These are phyloP conservation scores for Lactifluus subvellereus DNA, from an alignment of 768 basidiomycete genomes.

Conservation along the genomic window DNA sequence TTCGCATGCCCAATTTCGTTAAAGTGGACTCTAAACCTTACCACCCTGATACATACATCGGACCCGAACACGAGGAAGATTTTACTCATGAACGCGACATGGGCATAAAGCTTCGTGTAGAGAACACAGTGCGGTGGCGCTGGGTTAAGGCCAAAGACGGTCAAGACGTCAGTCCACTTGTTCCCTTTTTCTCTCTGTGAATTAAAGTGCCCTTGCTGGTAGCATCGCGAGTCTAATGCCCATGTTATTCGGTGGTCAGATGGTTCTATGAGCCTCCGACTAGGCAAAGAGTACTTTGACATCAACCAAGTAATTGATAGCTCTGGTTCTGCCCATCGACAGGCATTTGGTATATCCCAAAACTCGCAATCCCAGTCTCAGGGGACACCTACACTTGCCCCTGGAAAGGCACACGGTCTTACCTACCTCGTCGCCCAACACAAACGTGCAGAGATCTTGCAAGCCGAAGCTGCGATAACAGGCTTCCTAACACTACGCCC, in stretches of 20 bases:
- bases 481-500: conserved; percentile 82
- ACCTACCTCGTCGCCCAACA: conserved; percentile 89
- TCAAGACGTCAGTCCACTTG: conserved; percentile 57
- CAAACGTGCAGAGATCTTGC: conserved; percentile 79
- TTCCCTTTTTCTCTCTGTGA: neutral
- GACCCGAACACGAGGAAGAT: conserved; percentile 73
- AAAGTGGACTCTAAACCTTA: conserved; percentile 87
- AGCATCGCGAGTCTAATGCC: conserved; percentile 86
- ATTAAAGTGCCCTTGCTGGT: conserved; percentile 2
- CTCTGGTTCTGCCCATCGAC: conserved; percentile 59
- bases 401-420: conserved; percentile 59
- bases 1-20: conserved; percentile 91
- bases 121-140: conserved; percentile 93
- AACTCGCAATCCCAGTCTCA: conserved; percentile 38
- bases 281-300: conserved; percentile 94
- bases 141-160: conserved; percentile 79
- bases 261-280: conserved; percentile 79
- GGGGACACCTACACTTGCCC: conserved; percentile 15
- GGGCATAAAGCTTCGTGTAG: conserved; percentile 81
- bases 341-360: conserved; percentile 46
- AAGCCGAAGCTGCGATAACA: conserved; percentile 76
- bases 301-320: conserved; percentile 74
- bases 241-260: conserved; percentile 95
- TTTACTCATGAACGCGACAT: conserved; percentile 66
- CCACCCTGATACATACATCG: conserved; percentile 78